phyloP scores from a whole-genome alignment of 805 yeast genomes.

The Groenewaldozyma salmanticensis region DNA sequence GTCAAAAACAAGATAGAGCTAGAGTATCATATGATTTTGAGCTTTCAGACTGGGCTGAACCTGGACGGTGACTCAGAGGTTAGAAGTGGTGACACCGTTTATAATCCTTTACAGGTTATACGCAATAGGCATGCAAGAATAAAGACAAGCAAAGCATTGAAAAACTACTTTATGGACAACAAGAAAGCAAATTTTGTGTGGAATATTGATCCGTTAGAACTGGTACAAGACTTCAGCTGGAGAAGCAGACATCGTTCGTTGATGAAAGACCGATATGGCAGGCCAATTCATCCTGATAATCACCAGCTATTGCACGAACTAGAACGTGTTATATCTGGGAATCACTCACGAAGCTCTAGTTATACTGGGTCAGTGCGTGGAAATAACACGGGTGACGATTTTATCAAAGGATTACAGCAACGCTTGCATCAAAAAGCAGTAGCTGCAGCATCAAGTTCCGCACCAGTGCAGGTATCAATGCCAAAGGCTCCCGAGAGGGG shows the following conservation, averaged over 20 bases:
- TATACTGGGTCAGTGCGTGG: too few relatives aligned
- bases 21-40: constrained; percentile 17
- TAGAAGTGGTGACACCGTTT: constrained; percentile 28
- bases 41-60: constrained; percentile 10
- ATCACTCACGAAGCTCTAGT: too few relatives aligned
- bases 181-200: constrained; percentile 12
- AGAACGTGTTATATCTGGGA: too few relatives aligned
- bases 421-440: constrained; percentile 1
- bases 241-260: constrained; percentile 9
- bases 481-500: constrained; percentile 1
- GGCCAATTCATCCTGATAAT: constrained; percentile 9
- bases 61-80: constrained; percentile 1
- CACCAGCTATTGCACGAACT: too few relatives aligned
- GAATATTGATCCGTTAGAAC: constrained; percentile 20
- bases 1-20: constrained; percentile 25
- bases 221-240: constrained; percentile 20
- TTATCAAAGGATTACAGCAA: constrained; percentile 10
- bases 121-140: constrained; percentile 46
- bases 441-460: neutral
- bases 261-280: constrained; percentile 14
- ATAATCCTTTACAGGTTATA: constrained; percentile 76
- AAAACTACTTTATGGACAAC: constrained; percentile 2
- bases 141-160: constrained; percentile 4
- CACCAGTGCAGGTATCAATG: neutral
- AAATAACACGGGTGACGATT: constrained; percentile 16